A percentile compares a stretch with the other conserved stretches of the same genome.
These are phyloP conservation scores for Blumeria hordei DNA, from an alignment of 2,329 filamentous ascomycete genomes.

Conservation along the genomic window DNA sequence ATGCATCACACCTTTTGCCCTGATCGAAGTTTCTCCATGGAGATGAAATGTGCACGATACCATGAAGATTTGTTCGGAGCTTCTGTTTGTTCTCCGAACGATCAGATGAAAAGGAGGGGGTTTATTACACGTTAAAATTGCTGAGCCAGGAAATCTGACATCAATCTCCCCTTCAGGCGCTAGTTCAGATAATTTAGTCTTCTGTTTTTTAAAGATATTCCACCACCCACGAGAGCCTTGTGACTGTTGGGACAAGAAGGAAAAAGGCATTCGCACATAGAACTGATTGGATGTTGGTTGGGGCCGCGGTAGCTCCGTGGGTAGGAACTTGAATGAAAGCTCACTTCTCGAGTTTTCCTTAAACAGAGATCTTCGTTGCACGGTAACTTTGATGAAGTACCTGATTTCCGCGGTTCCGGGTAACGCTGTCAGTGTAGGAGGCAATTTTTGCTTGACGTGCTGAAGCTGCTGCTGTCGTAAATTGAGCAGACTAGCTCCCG, in stretches of 20 bases:
- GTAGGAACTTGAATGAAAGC: constrained; percentile 60
- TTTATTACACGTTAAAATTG: constrained; percentile 74
- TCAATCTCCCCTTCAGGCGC: constrained; percentile 52
- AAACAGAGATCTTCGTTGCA: constrained; percentile 68
- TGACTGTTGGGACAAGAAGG: constrained; percentile 21
- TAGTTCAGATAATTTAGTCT: constrained; percentile 16
- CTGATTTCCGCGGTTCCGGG: constrained; percentile 70
- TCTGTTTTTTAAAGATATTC: constrained; percentile 11
- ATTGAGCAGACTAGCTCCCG: constrained; percentile 35
- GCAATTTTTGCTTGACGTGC: constrained; percentile 69
- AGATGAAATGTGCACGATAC: constrained; percentile 62
- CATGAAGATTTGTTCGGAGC: constrained; percentile 46
- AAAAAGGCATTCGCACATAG: constrained; percentile 52
- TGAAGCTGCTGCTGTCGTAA: constrained; percentile 31
- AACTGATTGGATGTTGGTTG: constrained; percentile 46
- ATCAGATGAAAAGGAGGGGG: constrained; percentile 61
- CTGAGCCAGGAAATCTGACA: constrained; percentile 63
- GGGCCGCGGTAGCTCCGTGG: constrained; percentile 69
- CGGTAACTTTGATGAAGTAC: constrained; percentile 90
- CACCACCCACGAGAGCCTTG: constrained; percentile 13
- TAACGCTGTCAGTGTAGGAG: constrained; percentile 71
- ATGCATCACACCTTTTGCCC: constrained; percentile 50
- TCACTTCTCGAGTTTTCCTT: constrained; percentile 65
- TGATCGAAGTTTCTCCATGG: constrained; percentile 54
- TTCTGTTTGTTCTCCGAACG: constrained; percentile 48